Conservation (phyloP, 352 stramenopile genomes). For the Pythium myriotylum region DNA sequence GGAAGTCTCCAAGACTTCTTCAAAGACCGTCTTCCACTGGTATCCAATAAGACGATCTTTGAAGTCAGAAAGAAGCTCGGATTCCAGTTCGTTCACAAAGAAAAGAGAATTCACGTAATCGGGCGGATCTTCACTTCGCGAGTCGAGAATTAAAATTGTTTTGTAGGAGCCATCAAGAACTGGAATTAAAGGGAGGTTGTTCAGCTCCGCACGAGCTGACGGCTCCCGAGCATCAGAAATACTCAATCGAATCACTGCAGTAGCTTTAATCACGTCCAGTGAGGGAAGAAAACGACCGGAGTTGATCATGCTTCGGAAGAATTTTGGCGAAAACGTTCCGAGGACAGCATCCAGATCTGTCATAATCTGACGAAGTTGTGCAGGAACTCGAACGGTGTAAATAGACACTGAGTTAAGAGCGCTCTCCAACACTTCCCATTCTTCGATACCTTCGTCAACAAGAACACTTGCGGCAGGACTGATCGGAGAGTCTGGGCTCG, state of each 20-base stretch:
- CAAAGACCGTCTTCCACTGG: conserved; percentile 17
- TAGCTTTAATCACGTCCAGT: conserved; percentile 4
- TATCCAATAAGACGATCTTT: conserved; percentile 9
- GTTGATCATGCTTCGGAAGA: conserved; percentile 23
- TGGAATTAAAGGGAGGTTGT: conserved; percentile 20
- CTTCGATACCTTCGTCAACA: conserved; percentile 22
- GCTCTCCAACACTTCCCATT: conserved; percentile 19
- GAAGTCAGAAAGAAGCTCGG: conserved; percentile 10
- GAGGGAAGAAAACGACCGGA: conserved; percentile 17
- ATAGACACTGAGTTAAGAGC: conserved; percentile 24
- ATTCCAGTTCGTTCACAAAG: conserved; percentile 17
- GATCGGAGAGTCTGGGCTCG: conserved; percentile 15
- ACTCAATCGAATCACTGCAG: conserved; percentile 24
- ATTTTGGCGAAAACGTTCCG: conserved; percentile 23
- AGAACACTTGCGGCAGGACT: conserved; percentile 15
- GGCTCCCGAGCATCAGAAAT: conserved; percentile 15
- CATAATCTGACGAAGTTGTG: conserved; percentile 17
- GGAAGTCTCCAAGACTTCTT: conserved; percentile 5
- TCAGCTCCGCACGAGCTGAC: conserved; percentile 10
- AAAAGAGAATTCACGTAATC: conserved; percentile 12
- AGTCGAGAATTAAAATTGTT: conserved; percentile 5
- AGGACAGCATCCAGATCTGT: conserved; percentile 6
- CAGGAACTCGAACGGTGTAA: conserved; percentile 19
- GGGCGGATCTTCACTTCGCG: not conserved
- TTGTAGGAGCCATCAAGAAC: conserved; percentile 14